A percentile compares a stretch with the other conserved stretches of the same genome.
phyloP scores from a whole-genome alignment of 768 basidiomycete species.

The Amanita phalloides region DNA sequence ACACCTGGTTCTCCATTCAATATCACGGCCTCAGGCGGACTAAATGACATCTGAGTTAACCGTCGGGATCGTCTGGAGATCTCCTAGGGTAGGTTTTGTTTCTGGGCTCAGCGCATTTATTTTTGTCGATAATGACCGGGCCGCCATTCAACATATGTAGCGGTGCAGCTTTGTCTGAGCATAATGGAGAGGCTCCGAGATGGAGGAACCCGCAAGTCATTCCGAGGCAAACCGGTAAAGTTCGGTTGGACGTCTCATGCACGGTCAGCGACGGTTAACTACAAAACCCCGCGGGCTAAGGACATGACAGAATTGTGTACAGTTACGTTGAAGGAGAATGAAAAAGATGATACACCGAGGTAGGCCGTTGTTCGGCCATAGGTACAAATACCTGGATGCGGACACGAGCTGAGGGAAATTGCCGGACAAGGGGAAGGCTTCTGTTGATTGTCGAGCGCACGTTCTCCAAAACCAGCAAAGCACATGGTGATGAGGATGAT shows the following conservation, averaged over 20 bases:
- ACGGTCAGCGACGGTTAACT: too few relatives aligned
- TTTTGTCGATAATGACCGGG: not conserved
- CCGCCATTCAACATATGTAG: not conserved
- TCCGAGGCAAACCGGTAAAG: too few relatives aligned
- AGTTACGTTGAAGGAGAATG: not conserved
- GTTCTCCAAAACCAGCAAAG: not conserved
- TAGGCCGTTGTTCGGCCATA: not conserved
- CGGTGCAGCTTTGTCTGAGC: not conserved
- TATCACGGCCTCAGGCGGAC: not conserved
- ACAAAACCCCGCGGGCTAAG: not conserved
- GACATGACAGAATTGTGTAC: not conserved
- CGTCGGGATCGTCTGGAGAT: not conserved
- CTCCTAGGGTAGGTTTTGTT: not conserved
- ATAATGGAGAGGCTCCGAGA: not conserved
- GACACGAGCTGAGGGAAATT: not conserved
- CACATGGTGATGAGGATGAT: not conserved
- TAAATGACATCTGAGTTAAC: not conserved
- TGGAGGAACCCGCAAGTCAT: too few relatives aligned
- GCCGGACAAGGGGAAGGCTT: not conserved
- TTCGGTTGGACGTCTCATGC: too few relatives aligned
- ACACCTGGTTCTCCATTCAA: not conserved
- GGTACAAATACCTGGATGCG: not conserved
- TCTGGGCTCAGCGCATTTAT: not conserved
- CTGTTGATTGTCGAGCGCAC: slow-evolving; percentile 1
- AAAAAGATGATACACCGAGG: not conserved